phyloP scores from a whole-genome alignment of 2,329 filamentous ascomycete genomes.

The Colletotrichum camelliae region DNA sequence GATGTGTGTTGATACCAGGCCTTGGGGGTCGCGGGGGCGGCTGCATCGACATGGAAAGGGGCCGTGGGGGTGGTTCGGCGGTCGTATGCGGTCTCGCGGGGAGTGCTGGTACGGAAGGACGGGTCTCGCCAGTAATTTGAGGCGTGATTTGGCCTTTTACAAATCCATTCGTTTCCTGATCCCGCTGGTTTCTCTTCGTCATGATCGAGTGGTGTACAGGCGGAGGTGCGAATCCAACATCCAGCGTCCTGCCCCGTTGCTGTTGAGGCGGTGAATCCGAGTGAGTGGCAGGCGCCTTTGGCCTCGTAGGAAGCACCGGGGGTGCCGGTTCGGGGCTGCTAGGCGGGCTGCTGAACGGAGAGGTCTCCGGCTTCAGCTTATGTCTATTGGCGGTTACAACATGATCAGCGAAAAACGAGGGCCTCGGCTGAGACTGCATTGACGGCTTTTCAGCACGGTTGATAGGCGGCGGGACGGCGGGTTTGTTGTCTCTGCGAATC shows the following conservation, averaged over 20 bases:
- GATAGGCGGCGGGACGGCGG: slow-evolving; percentile 70
- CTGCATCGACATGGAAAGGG: slow-evolving; percentile 32
- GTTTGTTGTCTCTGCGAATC: slow-evolving; percentile 52
- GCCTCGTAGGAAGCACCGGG: slow-evolving; percentile 54
- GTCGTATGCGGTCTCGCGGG: slow-evolving; percentile 51
- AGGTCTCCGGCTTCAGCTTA: slow-evolving; percentile 55
- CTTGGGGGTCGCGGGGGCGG: slow-evolving; percentile 53
- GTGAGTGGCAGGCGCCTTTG: slow-evolving; percentile 28
- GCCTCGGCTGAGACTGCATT: slow-evolving; percentile 33
- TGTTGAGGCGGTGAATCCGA: slow-evolving; percentile 25
- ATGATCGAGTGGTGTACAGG: slow-evolving; percentile 56
- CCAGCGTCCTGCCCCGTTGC: slow-evolving; percentile 35
- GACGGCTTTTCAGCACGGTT: slow-evolving; percentile 77
- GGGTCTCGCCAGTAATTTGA: slow-evolving; percentile 47
- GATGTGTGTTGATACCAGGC: slow-evolving; percentile 31
- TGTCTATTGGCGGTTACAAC: slow-evolving; percentile 30
- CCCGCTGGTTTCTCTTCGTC: slow-evolving; percentile 49
- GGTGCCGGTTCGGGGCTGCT: slow-evolving; percentile 67
- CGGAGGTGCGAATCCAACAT: slow-evolving; percentile 53
- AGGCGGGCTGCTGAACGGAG: slow-evolving; percentile 88
- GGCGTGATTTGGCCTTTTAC: slow-evolving; percentile 41
- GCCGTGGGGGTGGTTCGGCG: slow-evolving; percentile 34
- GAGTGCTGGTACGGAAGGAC: slow-evolving; percentile 43
- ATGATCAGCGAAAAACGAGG: slow-evolving; percentile 28
- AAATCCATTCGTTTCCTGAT: slow-evolving; percentile 46